Conservation (phyloP, 768 basidiomycete genomes). For the Piloderma croceum region DNA sequence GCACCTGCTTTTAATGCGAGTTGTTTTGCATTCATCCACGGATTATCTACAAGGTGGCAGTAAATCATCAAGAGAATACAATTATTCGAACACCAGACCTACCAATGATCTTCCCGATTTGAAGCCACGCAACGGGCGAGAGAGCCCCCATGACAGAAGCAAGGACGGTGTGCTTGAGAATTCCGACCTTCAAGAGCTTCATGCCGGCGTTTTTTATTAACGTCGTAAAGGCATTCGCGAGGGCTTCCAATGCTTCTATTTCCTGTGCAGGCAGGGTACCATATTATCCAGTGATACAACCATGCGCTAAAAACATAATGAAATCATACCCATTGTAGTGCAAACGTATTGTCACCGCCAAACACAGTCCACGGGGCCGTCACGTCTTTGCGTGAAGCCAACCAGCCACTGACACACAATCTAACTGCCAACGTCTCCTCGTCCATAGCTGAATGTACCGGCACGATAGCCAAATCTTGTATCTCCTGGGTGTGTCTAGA, state of each 20-base stretch:
- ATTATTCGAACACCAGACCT: constrained; percentile 7
- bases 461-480: constrained; percentile 46
- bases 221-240: constrained; percentile 41
- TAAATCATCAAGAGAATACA: neutral
- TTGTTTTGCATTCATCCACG: constrained; percentile 53
- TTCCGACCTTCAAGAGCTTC: constrained; percentile 42
- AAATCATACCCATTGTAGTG: constrained; percentile 50
- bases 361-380: constrained; percentile 49
- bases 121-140: constrained; percentile 45
- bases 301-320: neutral
- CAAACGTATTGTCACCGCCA: constrained; percentile 45
- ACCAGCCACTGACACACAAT: constrained; percentile 54
- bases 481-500: constrained; percentile 47
- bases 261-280: constrained; percentile 32
- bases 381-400: constrained; percentile 39
- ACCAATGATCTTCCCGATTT: constrained; percentile 52
- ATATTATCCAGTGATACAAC: too few relatives aligned
- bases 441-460: constrained; percentile 32
- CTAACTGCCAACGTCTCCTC: constrained; percentile 45
- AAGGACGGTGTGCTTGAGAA: constrained; percentile 47
- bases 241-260: constrained; percentile 45
- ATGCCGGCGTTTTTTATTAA: constrained; percentile 45
- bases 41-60: constrained; percentile 38
- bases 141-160: constrained; percentile 44
- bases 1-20: constrained; percentile 47